Evolutionary conservation across 495 filamentous ascomycete species (phyloP), one percentile per base, ranked within the genome.

Genomic region (Tuber microsphaerosporum): DNA sequence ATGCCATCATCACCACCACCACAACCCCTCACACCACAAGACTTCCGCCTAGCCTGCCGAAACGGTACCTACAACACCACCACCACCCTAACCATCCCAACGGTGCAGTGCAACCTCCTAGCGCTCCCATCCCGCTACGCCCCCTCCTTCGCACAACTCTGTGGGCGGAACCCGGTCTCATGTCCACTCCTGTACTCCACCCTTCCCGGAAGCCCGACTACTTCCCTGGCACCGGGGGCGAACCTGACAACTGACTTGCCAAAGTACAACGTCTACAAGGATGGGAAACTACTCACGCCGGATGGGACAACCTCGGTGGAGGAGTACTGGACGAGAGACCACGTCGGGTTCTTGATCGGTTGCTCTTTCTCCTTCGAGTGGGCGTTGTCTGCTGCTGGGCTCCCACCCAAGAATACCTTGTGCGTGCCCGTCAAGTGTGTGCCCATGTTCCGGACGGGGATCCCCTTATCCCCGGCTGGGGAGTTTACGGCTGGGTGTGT

Each of bases 361-460:
- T 90, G 88, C 77, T 88, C 86, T 0, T 89, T 86, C 82, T 86
- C 85, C 41, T 90, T 89, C 75, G 88, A 90, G 69, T 81, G 83
- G 48, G 86, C 87, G 17, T 83, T 90, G 42, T 75, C 75, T 2
- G 75, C 74, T 2, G 86, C 87, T 0, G 86, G 87, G 0, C 75
- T 89, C 3, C 71, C 82, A 61, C 86, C 87, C 0, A 82, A 85
- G 31, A 86, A 89, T 73, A 83, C 84, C 16, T 69, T 76, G 10
- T 83, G 84, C 0, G 76, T 74, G 17, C 77, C 77, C 9, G 37
- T 68, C 8, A 80, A 82, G 1, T 84, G 84, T 46, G 86, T 88
- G 12, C 83, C 87, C 2, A 89, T 90, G 87, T 90, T 89, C 74
- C 83, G 84, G 22, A 88, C 88, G 0, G 84, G 73, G 0, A 84